Evolutionary conservation across 345 rosid species (phyloP).

Genomic region (Erucastrum elatum): DNA sequence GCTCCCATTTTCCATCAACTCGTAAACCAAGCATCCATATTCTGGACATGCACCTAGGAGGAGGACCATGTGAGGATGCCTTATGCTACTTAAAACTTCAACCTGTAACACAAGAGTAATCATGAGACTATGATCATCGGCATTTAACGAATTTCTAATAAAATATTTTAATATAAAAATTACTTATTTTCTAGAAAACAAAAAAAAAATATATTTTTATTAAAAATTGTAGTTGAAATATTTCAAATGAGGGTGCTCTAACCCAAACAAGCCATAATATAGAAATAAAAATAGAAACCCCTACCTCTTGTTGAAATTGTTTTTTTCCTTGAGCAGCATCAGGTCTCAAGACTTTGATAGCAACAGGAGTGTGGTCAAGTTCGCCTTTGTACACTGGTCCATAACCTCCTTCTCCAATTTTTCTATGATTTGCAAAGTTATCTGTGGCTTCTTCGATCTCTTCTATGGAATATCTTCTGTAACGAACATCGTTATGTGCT

Average conservation of each 20-base stretch:
- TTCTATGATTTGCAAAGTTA: slow-evolving; percentile 45
- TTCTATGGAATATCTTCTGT: slow-evolving; percentile 65
- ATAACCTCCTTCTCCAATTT: slow-evolving; percentile 91
- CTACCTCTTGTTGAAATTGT: slow-evolving; percentile 85
- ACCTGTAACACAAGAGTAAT: slow-evolving; percentile 45
- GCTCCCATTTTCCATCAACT: slow-evolving; percentile 74
- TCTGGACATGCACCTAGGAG: slow-evolving; percentile 89
- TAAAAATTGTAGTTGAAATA: no score
- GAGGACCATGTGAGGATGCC: slow-evolving; percentile 90
- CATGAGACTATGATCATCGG: not conserved
- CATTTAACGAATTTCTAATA: no score
- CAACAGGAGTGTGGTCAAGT: slow-evolving; percentile 83
- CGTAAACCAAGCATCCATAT: slow-evolving; percentile 82
- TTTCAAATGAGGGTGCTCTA: no score
- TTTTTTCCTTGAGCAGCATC: slow-evolving; percentile 83
- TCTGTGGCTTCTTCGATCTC: slow-evolving; percentile 79
- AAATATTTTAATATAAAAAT: no score
- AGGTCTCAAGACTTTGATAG: slow-evolving; percentile 80
- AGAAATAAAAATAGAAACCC: not conserved
- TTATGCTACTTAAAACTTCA: slow-evolving; percentile 74
- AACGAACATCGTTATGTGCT: slow-evolving; percentile 55
- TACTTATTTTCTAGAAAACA: no score
- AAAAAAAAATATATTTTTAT: no score
- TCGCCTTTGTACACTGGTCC: slow-evolving; percentile 80
- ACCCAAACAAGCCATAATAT: no score